Base-by-base conservation (phyloP, 2,329 filamentous ascomycete genomes). In the Cladosporium phlei region DNA sequence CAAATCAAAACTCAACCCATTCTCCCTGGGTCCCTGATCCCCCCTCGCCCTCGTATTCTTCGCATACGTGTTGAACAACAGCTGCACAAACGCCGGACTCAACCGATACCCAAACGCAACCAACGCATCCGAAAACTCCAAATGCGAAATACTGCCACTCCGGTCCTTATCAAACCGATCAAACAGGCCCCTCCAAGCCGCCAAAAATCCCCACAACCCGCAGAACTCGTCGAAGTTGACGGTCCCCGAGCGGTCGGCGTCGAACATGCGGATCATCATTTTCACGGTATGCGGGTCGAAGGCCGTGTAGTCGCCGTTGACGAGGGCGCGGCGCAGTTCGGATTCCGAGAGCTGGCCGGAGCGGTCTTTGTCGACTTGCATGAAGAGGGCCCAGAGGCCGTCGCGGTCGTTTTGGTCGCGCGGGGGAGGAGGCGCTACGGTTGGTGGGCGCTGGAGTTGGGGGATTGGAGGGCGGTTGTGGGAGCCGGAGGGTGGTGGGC, bases 261-360 rank as follows among this genome's bases (percentile, higher is more conserved):
- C 91, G 70, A 98, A 98, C 93, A 98, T 97, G 63, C 90, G 86
- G 57, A 98, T 96, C 90, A 98, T 96, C 88, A 97, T 95, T 62
- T 85, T 85, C 55, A 97, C 90, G 1, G 93, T 98, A 59, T 95
- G 86, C 4, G 83, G 78, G 68, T 98, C 90, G 66, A 98, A 98
- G 4, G 88, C 80, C 1, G 88, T 88, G 80, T 88, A 96, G 74
- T 98, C 93, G 46, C 90, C 91, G 64, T 98, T 98, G 50, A 97
- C 90, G 5, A 98, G 81, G 16, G 93, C 93, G 1, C 86, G 84
- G 8, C 87, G 85, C 32, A 98, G 82, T 67, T 97, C 91, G 42
- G 77, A 76, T 68, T 95, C 90, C 2, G 86, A 89, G 37, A 98
- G 78, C 54, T 89, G 82, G 16, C 91, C 90, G 72, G 57, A 71